Conservation (phyloP, 176 grass and related monocot genomes). For the Panicum miliaceum region DNA sequence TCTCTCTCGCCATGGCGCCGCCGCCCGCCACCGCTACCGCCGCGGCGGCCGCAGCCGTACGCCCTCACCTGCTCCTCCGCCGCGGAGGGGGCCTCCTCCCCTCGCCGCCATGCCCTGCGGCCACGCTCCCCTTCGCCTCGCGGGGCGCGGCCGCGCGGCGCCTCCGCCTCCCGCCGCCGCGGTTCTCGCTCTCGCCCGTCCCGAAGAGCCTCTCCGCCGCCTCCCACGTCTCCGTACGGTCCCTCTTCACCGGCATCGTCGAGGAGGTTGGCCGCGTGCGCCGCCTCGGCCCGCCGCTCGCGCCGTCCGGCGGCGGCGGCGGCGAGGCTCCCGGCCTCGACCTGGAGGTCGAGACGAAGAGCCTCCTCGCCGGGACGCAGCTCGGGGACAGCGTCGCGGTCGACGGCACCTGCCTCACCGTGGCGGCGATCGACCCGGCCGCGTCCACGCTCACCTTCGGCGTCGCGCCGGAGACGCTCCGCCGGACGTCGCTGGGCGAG, state of each 20-base stretch:
- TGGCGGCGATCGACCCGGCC: constrained; percentile 63
- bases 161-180: constrained; percentile 28
- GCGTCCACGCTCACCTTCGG: constrained; percentile 67
- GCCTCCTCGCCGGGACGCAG: constrained; percentile 65
- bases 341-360: constrained; percentile 60
- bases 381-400: constrained; percentile 90
- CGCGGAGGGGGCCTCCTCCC: background rate
- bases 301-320: constrained; percentile 4
- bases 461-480: constrained; percentile 85
- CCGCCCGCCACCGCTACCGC: background rate
- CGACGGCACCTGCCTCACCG: constrained; percentile 88
- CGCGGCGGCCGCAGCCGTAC: constrained; percentile 18
- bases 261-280: constrained; percentile 81
- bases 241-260: constrained; percentile 91
- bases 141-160: constrained; percentile 11
- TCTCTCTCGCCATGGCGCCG: constrained; percentile 53
- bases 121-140: constrained; percentile 37
- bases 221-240: constrained; percentile 44
- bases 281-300: constrained; percentile 42
- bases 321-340: constrained; percentile 54
- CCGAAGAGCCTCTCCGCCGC: constrained; percentile 44
- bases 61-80: background rate
- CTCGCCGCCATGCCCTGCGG: background rate
- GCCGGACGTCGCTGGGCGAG: constrained; percentile 64
- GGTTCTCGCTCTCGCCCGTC: constrained; percentile 54